Evolutionary conservation across 805 yeast genomes (phyloP), one percentile per base, ranked within the genome.

Genomic region (Ogataea paraovalis): DNA sequence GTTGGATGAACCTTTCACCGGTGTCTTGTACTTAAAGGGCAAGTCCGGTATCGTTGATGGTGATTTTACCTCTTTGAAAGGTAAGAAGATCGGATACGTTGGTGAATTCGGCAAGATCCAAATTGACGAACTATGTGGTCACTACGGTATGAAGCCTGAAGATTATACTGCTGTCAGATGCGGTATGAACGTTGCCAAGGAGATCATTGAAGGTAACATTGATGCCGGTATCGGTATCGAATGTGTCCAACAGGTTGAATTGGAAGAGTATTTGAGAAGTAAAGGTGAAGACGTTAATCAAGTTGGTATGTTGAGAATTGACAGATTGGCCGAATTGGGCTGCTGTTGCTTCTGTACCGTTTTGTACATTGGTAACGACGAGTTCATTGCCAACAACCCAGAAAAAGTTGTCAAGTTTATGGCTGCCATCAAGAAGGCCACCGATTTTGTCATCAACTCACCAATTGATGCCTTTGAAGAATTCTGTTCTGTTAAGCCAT

Each of bases 71-170:
- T 73, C 80, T 4, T 67, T 78, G 56, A 76, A 73, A 56, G 82
- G 82, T 22, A 77, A 76, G 61, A 64, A 63, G 41, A 75, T 78
- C 55, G 82, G 82, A 18, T 78, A 78, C 58, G 82, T 78, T 34
- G 82, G 82, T 28, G 82, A 78, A 56, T 78, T 78, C 58, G 82
- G 82, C 42, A 78, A 78, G 64, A 77, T 78, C 55, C 82, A 78
- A 61, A 62, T 78, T 45, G 82, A 78, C 54, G 82, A 78, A 57
- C 67, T 78, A 57, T 75, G 80, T 55, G 70, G 73, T 54, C 76
- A 78, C 61, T 77, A 72, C 56, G 81, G 81, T 23, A 75, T 78
- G 80, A 69, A 72, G 20, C 81, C 81, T 13, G 64, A 65, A 30
- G 82, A 78, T 57, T 78, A 78, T 62, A 75, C 80, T 40, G 80